Conservation (phyloP, 208 protist species). For the Wallacemonas sp. region DNA sequence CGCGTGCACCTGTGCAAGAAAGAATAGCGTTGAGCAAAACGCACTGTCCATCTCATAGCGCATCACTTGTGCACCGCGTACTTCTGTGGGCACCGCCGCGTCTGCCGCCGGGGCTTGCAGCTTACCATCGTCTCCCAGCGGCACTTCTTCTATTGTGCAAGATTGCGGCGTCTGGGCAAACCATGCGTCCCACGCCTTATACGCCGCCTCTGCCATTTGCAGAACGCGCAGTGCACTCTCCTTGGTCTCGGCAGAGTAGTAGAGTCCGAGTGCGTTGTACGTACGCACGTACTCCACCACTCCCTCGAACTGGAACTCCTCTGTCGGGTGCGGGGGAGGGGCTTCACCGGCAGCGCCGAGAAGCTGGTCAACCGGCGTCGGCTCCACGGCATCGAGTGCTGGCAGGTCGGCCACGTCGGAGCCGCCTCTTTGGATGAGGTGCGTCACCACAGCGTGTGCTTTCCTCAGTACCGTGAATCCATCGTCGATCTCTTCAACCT, state of each 20-base stretch:
- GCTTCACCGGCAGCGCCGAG: conserved; percentile 13
- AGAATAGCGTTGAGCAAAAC: conserved; percentile 84
- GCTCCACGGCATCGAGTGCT: conserved; percentile 14
- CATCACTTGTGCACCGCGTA: conserved; percentile 1
- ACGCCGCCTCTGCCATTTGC: conserved; percentile 50
- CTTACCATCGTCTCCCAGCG: conserved; percentile 39
- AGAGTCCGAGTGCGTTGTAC: conserved; percentile 73
- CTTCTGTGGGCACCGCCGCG: background rate
- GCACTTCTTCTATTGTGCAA: conserved; percentile 41
- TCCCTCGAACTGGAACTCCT: conserved; percentile 24
- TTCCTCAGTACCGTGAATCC: conserved; percentile 44
- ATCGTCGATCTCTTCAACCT: conserved; percentile 74
- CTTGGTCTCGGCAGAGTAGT: conserved; percentile 49
- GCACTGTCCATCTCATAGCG: conserved; percentile 77
- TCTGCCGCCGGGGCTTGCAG: conserved; percentile 28
- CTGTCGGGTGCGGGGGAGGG: conserved; percentile 9
- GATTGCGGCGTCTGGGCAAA: conserved; percentile 20
- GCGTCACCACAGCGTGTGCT: conserved; percentile 45
- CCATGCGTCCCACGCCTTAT: conserved; percentile 63
- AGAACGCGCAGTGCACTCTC: conserved; percentile 51
- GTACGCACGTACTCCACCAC: conserved; percentile 61
- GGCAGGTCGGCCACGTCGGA: background rate
- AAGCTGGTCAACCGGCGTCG: conserved; percentile 39
- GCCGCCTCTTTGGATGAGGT: conserved; percentile 21
- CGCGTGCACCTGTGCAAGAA: conserved; percentile 81